A percentile compares a stretch with the other conserved stretches of the same genome.
These are phyloP conservation scores for Melastoma malabathricum DNA, from an alignment of 345 rosid genomes.

Conservation along the genomic window DNA sequence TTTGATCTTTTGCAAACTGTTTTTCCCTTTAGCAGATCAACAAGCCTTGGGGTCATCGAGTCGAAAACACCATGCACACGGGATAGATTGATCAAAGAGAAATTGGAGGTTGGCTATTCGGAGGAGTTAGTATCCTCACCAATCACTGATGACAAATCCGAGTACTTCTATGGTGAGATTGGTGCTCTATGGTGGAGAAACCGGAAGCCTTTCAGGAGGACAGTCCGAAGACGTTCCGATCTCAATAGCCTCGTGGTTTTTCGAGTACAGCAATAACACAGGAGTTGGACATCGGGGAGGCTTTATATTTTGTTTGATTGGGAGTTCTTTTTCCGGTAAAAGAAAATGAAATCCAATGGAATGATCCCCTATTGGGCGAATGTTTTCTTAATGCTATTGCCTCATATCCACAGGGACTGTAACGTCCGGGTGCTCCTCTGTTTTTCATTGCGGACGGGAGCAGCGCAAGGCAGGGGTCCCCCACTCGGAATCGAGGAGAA, in stretches of 20 bases:
- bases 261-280: constrained; percentile 9
- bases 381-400: too few species aligned
- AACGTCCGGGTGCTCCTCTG: too few species aligned
- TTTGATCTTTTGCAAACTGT: background rate
- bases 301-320: too few species aligned
- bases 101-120: constrained; percentile 6
- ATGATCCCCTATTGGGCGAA: too few species aligned
- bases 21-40: constrained; percentile 32
- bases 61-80: constrained; percentile 45
- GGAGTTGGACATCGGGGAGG: too few species aligned
- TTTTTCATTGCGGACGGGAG: too few species aligned
- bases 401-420: too few species aligned
- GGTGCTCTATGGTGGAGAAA: constrained; percentile 46
- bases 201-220: constrained; percentile 61
- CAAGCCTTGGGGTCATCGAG: constrained; percentile 21
- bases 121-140: too few species aligned
- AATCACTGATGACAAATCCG: background rate
- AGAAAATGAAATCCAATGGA: too few species aligned
- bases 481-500: too few species aligned
- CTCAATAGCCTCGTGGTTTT: constrained; percentile 38
- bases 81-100: constrained; percentile 16
- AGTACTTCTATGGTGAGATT: constrained; percentile 13
- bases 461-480: too few species aligned
- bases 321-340: too few species aligned
- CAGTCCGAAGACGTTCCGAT: constrained; percentile 30